Conservation (phyloP, 352 stramenopile genomes). For the Pythium dissotocum region DNA sequence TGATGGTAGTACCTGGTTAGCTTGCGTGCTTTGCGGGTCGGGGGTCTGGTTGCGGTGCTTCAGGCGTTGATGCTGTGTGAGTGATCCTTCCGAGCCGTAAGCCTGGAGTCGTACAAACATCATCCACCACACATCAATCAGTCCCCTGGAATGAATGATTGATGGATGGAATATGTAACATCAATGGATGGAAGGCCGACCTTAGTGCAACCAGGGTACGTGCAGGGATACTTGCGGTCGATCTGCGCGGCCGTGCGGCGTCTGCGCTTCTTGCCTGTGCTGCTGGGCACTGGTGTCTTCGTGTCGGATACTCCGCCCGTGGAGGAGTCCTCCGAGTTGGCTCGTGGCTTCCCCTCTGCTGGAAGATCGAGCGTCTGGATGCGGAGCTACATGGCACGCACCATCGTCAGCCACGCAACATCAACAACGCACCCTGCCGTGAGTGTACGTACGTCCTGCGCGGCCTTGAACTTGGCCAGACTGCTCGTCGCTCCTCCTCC, state of each 20-base stretch:
- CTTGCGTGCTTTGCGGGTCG: conserved; percentile 24
- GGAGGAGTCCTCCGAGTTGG: conserved; percentile 27
- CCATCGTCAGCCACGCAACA: conserved; percentile 3
- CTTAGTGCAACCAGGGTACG: conserved; percentile 60
- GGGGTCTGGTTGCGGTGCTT: conserved; percentile 57
- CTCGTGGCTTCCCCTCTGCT: conserved; percentile 25
- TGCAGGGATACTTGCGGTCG: conserved; percentile 78
- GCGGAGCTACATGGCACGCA: conserved; percentile 37
- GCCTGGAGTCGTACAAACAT: conserved; percentile 34
- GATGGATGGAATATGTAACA: not conserved
- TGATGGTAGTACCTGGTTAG: conserved; percentile 15
- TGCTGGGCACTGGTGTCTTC: conserved; percentile 39
- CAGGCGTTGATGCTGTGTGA: conserved; percentile 79
- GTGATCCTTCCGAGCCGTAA: conserved; percentile 77
- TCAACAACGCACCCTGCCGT: not conserved
- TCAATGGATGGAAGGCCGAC: conserved; percentile 24
- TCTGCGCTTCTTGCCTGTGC: conserved; percentile 69
- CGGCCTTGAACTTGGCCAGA: conserved; percentile 55
- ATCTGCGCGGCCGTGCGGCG: conserved; percentile 77
- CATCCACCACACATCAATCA: conserved; percentile 1
- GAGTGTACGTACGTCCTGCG: conserved; percentile 41
- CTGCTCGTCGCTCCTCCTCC: conserved; percentile 21
- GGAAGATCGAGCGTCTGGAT: conserved; percentile 56
- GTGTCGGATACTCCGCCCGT: conserved; percentile 18
- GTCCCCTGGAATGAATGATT: not conserved